Base-by-base conservation (phyloP, 108 stramenopile species). In the Cyclotella kingstonii region DNA sequence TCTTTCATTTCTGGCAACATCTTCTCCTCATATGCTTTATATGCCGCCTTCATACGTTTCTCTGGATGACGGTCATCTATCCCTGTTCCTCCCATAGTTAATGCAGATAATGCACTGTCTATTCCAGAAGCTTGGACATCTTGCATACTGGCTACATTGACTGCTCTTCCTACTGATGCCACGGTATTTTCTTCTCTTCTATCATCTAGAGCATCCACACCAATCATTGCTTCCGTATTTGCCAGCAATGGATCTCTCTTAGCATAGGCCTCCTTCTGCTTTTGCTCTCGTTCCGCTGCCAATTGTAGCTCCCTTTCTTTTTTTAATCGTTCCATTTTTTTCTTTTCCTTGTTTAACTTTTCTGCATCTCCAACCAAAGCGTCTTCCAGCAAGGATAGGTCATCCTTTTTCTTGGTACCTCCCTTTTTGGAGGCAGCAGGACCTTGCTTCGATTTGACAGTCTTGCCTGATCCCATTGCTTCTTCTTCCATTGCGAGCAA, bases 1-100 rank as follows among this genome's bases (percentile, higher is more conserved):
- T 80, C 63, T 65, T 90, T 91, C 50, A 97, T 67, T 48, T 80
- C 64, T 14, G 87, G 80, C 73, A 95, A 60, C 87, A 84, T 91
- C 43, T 71, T 56, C 63, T 87, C 92, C 76, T 94, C 93, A 61
- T 89, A 97, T 26, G 86, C 96, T 60, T 75, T 80, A 66, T 87
- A 87, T 9, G 90, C 70, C 11, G 89, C 92, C 81, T 97, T 97
- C 56, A 79, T 78, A 18, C 79, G 63, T 22, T 84, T 82, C 17
- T 78, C 82, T 29, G 80, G 78, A 60, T 82, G 81, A 17, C 51
- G 61, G 17, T 59, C 74, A 27, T 61, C 81, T 40, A 73, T 69
- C 3, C 73, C 66, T 12, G 54, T 41, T n/a, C n/a, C n/a, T n/a
- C 63, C 64, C 23, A 66, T 43, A 7, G 71, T 47, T 18, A 81